Base-by-base conservation (phyloP, 2,329 filamentous ascomycete species). In the Mollisia scopiformis region DNA sequence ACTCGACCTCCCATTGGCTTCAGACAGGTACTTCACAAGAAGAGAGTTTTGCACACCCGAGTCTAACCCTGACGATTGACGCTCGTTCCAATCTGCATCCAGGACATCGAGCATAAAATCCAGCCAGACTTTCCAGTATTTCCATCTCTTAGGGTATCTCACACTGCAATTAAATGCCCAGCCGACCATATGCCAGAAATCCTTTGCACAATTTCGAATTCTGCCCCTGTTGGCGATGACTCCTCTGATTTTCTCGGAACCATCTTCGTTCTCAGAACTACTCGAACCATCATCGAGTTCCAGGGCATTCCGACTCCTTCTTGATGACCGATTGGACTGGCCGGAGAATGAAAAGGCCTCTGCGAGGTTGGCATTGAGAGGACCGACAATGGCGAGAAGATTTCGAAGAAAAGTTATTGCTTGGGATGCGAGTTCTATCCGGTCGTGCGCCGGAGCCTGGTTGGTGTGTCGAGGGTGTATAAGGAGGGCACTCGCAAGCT, bases 131-230 rank as follows among this genome's bases (percentile, higher is more conserved):
- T 83, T 87, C 93, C 93, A 98, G 71, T 88, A 84, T 53, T 81
- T 83, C 94, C 95, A 98, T 21, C 94, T 84, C 41, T 84, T 82
- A 1, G 87, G 87, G 67, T 94, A 82, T 31, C 84, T 75, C 1
- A 90, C 83, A 55, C 92, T 93, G 77, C 94, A 98, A 72, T 94
- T 95, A 74, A 98, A 93, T 0, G 91, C 90, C 95, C 95, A 98
- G 3, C 94, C 95, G 0, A 95, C 83, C 0, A 91, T 85, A 43
- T 88, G 84, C 92, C 95, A 99, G 70, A 98, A 96, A 72, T 96
- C 92, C 62, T 91, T 87, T 0, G 89, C 91, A n/a, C 85, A 84
- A 16, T 78, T 79, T 86, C 91, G 97, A 1, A 97, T 65, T 30
- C 89, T 88, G 46, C 86, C 82, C 14, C 83, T 78, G 54, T 85